Evolutionary conservation across 2,329 filamentous ascomycete species (phyloP).

Genomic region (Albophoma yamanashiensis): DNA sequence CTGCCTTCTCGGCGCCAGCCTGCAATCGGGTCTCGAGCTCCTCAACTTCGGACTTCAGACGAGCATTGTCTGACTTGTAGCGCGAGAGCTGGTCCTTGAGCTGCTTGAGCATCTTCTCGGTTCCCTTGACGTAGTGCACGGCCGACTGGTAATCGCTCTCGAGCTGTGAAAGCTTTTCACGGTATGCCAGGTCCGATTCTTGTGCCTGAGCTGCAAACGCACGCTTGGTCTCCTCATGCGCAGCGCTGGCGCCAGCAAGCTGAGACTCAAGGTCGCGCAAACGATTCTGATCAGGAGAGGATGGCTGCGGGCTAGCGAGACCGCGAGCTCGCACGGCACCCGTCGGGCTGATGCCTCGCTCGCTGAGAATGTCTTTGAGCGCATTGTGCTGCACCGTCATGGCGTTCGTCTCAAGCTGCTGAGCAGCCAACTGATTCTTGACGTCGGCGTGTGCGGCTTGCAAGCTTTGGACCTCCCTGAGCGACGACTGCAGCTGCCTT

Average conservation of each 20-base stretch:
- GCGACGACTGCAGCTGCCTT: conserved; percentile 74
- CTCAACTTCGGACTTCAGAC: conserved; percentile 73
- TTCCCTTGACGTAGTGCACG: conserved; percentile 95
- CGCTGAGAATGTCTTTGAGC: conserved; percentile 82
- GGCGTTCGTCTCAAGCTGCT: conserved; percentile 90
- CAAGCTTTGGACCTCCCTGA: conserved; percentile 75
- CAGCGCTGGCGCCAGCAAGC: conserved; percentile 62
- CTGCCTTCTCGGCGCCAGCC: conserved; percentile 20
- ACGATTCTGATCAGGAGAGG: conserved; percentile 71
- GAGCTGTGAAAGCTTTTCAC: conserved; percentile 85
- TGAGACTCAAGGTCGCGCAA: conserved; percentile 83
- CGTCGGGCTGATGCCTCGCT: conserved; percentile 75
- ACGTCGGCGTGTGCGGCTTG: conserved; percentile 73
- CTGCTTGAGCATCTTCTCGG: conserved; percentile 97
- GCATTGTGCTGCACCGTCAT: conserved; percentile 86
- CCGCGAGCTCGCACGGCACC: conserved; percentile 61
- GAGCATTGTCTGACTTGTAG: conserved; percentile 78
- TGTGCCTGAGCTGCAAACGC: conserved; percentile 70
- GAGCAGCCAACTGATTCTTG: conserved; percentile 70
- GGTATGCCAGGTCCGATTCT: conserved; percentile 80
- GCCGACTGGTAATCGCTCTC: conserved; percentile 97
- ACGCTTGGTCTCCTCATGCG: conserved; percentile 77
- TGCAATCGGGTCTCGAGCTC: conserved; percentile 46
- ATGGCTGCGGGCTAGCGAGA: conserved; percentile 57
- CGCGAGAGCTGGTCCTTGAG: conserved; percentile 96